Conservation (phyloP, 2,329 filamentous ascomycete genomes). For the Aspergillus caelatus region DNA sequence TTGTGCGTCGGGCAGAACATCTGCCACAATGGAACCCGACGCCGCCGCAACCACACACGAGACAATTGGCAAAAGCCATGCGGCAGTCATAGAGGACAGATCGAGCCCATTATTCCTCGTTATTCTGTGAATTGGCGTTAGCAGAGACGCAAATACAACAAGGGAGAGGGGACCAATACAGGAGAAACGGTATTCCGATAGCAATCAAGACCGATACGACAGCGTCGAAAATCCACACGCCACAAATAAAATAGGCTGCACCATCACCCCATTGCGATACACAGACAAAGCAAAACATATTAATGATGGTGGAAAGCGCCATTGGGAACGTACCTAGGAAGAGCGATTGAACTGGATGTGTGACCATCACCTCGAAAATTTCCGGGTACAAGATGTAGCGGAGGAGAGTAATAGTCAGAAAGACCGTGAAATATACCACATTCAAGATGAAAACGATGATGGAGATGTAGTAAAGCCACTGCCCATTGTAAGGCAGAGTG, state of each 20-base stretch:
- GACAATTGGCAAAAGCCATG: conserved; percentile 67
- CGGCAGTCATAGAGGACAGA: conserved; percentile 51
- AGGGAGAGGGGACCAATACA: conserved; percentile 39
- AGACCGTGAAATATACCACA: conserved; percentile 29
- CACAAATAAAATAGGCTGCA: conserved; percentile 57
- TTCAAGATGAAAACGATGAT: conserved; percentile 34
- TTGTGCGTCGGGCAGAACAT: conserved; percentile 54
- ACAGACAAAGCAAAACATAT: conserved; percentile 65
- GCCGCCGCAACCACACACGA: conserved; percentile 67
- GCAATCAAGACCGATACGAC: conserved; percentile 54
- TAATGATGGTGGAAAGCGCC: conserved; percentile 67
- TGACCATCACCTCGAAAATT: conserved; percentile 66
- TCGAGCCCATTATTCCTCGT: conserved; percentile 32
- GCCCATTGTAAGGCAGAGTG: neutral
- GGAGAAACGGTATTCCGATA: conserved; percentile 58
- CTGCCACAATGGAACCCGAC: conserved; percentile 63
- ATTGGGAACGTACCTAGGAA: conserved; percentile 70
- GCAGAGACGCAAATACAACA: too few relatives aligned
- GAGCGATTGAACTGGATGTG: conserved; percentile 65
- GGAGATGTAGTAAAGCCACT: neutral
- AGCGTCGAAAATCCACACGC: conserved; percentile 60
- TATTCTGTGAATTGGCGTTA: neutral
- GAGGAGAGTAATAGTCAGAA: conserved; percentile 53
- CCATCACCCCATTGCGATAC: conserved; percentile 60
- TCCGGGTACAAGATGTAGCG: conserved; percentile 66